Base-by-base conservation (phyloP, 495 filamentous ascomycete species). In the Ramalina intermedia region DNA sequence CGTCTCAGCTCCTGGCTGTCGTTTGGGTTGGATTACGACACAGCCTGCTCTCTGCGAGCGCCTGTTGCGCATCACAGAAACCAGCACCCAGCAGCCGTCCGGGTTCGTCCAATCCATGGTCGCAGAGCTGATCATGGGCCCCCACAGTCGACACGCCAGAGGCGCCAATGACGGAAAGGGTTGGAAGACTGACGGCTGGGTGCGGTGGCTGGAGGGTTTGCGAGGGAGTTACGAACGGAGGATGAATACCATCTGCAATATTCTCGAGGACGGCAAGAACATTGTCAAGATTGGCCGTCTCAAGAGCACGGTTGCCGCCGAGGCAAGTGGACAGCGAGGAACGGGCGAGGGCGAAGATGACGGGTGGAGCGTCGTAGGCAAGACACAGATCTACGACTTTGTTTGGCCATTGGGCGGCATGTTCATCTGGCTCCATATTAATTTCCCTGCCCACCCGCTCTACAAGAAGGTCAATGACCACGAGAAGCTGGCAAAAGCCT, bases 61-160 rank as follows among this genome's bases (percentile, higher is more conserved):
- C 4, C 60, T 88, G 36, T 61, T 82, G 36, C 72, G 78, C 11
- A 84, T 90, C 53, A 81, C 78, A 13, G 84, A 93, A 58, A 66
- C 77, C 0, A 72, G 76, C 6, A 91, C 89, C 0, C 82, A 87
- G 55, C 81, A 90, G 46, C 90, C 90, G 0, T 85, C 78, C 0
- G 90, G 89, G 5, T 94, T 96, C 62, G 84, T 87, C 17, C 90
- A 96, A 54, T 69, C 74, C 18, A 75, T 94, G 63, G 71, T 96
- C 43, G 77, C 84, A 0, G 76, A 87, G 56, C 71, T 86, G 14
- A 65, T 96, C 51, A 75, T 93, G 49, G 84, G 85, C 1, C 75
- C 80, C 16, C 73, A 79, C 39, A 57, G 62, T 2, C 47, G 51
- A 18, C 33, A 51, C 21, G 64, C 66, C 6, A 58, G 61, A 39